Evolutionary conservation across 768 basidiomycete species (phyloP).

Genomic region (Mycena alexandri): DNA sequence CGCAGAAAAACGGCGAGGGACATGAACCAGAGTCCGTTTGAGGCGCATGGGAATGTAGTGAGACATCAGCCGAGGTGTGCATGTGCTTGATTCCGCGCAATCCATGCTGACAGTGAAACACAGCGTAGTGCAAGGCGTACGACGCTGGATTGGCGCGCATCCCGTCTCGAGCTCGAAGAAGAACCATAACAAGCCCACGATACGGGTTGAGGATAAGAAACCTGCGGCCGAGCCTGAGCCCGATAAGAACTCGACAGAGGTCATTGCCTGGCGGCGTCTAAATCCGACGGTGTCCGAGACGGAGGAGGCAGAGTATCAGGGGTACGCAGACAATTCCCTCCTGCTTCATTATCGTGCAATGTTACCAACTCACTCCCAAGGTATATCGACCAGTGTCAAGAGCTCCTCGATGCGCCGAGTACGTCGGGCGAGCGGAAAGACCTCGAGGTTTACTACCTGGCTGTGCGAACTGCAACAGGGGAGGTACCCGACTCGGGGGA

Average conservation of each 20-base stretch:
- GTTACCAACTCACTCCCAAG: slow-evolving; percentile 48
- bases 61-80: slow-evolving; percentile 52
- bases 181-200: slow-evolving; percentile 50
- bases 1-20: slow-evolving; percentile 77
- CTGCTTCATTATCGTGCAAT: background rate
- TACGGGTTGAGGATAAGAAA: slow-evolving; percentile 53
- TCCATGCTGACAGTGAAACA: slow-evolving; percentile 17
- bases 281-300: slow-evolving; percentile 72
- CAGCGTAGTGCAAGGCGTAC: slow-evolving; percentile 84
- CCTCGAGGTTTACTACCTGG: slow-evolving; percentile 65
- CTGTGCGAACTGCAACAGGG: slow-evolving; percentile 64
- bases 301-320: slow-evolving; percentile 81
- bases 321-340: slow-evolving; percentile 52
- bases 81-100: background rate
- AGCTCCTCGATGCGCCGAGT: slow-evolving; percentile 69
- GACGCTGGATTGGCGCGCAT: slow-evolving; percentile 79
- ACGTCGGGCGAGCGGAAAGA: slow-evolving; percentile 69
- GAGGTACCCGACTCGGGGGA: slow-evolving; percentile 55
- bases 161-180: slow-evolving; percentile 57
- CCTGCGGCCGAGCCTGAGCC: slow-evolving; percentile 45
- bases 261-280: slow-evolving; percentile 68
- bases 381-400: slow-evolving; percentile 82
- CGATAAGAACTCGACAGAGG: slow-evolving; percentile 67
- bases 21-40: slow-evolving; percentile 82
- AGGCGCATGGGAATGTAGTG: slow-evolving; percentile 62